A percentile compares a stretch with the other conserved stretches of the same genome.
Evolutionary conservation across 768 basidiomycete species (phyloP).

Genomic region (Pholiota molesta): DNA sequence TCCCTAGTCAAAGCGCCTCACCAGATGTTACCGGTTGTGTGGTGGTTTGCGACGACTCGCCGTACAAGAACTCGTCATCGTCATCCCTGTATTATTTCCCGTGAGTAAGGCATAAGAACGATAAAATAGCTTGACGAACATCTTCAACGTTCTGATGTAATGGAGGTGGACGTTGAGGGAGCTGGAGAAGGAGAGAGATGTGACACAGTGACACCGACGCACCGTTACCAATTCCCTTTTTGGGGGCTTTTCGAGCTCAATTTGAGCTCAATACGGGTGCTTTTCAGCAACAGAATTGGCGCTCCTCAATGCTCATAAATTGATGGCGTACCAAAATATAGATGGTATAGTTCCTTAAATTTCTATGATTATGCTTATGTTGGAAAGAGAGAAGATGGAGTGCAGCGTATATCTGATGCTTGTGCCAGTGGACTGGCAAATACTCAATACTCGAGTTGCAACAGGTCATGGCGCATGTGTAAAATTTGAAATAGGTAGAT

Average conservation of each 20-base stretch:
- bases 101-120: neutral
- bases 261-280: neutral
- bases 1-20: constrained; percentile 39
- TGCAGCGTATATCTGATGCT: too few relatives aligned
- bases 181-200: constrained; percentile 4
- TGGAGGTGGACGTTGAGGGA: neutral
- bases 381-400: too few relatives aligned
- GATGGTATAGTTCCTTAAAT: too few relatives aligned
- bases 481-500: neutral
- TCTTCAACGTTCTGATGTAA: constrained; percentile 6
- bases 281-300: neutral
- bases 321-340: too few relatives aligned
- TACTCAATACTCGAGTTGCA: neutral
- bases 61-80: constrained; percentile 82
- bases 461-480: neutral
- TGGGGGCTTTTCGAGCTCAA: neutral
- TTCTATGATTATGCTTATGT: too few relatives aligned
- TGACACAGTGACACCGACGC: constrained; percentile 2
- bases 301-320: too few relatives aligned
- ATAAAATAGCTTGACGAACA: constrained; percentile 2
- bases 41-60: constrained; percentile 46
- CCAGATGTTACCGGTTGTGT: constrained; percentile 43
- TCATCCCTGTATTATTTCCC: constrained; percentile 55
- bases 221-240: constrained; percentile 6
- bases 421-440: neutral